phyloP scores from a whole-genome alignment of 169 alveolate species.

The Babesia ovis region DNA sequence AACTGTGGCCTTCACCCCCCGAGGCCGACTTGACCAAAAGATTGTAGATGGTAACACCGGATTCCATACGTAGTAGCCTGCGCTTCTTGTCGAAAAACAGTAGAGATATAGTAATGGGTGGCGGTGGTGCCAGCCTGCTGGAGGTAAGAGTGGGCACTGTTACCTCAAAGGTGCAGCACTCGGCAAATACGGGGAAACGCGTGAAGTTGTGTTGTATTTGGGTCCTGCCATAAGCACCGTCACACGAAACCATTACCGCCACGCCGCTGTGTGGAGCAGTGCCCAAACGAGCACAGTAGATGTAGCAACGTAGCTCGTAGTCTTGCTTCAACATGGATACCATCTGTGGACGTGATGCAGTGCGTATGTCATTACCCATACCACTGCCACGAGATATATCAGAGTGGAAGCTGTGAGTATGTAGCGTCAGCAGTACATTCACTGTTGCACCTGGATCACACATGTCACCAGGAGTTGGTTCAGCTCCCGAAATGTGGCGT shows the following conservation, averaged over 20 bases:
- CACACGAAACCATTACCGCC: conserved; percentile 51
- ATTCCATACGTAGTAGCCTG: conserved; percentile 35
- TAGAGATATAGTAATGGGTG: conserved; percentile 45
- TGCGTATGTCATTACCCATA: conserved; percentile 16
- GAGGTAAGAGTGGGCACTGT: conserved; percentile 32
- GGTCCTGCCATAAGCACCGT: conserved; percentile 21
- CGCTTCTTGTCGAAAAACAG: conserved; percentile 1
- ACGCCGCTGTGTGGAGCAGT: conserved; percentile 26
- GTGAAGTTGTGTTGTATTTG: conserved; percentile 33
- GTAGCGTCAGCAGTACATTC: conserved; percentile 56
- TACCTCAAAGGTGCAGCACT: conserved; percentile 44
- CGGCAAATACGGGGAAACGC: conserved; percentile 64
- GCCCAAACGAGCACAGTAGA: conserved; percentile 56
- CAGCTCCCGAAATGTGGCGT: background rate
- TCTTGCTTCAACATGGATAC: conserved; percentile 76
- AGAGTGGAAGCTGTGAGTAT: conserved; percentile 51
- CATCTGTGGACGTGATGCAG: conserved; percentile 67
- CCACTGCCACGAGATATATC: conserved; percentile 3
- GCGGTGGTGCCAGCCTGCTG: conserved; percentile 43
- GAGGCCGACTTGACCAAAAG: conserved; percentile 56
- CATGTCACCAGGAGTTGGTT: conserved; percentile 21
- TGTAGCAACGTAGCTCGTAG: conserved; percentile 85
- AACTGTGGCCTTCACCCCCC: conserved; percentile 24
- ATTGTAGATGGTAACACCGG: conserved; percentile 53
- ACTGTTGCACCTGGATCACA: conserved; percentile 42